Evolutionary conservation across 2,329 filamentous ascomycete species (phyloP), one percentile per base, ranked within the genome.

Genomic region (Sarocladiaceae sp.): DNA sequence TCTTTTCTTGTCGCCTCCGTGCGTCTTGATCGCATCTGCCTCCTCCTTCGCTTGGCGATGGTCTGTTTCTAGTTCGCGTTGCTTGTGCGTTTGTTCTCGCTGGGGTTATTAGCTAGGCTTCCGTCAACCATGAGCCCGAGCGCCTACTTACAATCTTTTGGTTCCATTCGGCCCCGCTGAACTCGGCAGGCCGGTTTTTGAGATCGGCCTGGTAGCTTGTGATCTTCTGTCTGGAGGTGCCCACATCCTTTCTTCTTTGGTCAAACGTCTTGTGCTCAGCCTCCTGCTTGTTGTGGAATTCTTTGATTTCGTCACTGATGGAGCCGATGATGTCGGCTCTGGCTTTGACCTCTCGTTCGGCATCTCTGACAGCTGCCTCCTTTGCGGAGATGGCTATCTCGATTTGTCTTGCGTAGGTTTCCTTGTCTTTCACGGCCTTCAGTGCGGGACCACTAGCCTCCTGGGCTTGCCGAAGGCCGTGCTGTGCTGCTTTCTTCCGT

Each of bases 151-250:
- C 83, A 61, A 89, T 83, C 50, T 78, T 78, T 43, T 80, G 75
- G 51, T 91, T 93, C 66, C 81, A 90, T 4, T 78, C 78, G 4
- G 73, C 68, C 9, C 78, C 63, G 56, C 93, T 81, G 56, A 93
- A 88, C 5, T 82, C 74, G 0, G 74, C 68, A 0, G 83, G 81
- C 11, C 72, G 71, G 33, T 82, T 76, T 46, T 80, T 75, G 51
- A 80, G 63, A 48, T 78, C 73, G 4, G 74, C 79, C 56, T 85
- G 74, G n/a, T 90, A 65, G 6, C 68, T 66, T 3, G 72, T 76
- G 37, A 95, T 80, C 20, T 65, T 73, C 33, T 72, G 70, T 37
- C 73, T 71, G n/a, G 74, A 64, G 18, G 66, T 61, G 12, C 61
- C 61, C 1, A 76, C 50, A 6, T 81, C 76, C 33, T 70, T 65